Base-by-base conservation (phyloP, 2,329 filamentous ascomycete genomes). In the Claviceps sorghi region DNA sequence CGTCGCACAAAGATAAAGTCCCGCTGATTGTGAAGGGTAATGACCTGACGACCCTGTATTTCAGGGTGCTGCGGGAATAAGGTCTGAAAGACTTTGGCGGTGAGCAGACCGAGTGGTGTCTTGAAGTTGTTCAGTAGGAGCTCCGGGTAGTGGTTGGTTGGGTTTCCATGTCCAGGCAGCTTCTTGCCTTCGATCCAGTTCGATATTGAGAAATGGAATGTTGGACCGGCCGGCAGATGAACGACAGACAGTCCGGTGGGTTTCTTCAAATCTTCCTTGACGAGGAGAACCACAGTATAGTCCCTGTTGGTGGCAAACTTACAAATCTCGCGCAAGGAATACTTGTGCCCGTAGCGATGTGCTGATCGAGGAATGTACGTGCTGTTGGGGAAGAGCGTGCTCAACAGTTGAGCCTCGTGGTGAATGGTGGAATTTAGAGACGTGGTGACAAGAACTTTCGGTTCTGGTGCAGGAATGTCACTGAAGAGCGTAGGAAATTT, bases 1-100 rank as follows among this genome's bases (percentile, higher is more conserved):
- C 90, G 76, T 5, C 93, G 78, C 50, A 97, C 77, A 66, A 98
- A 98, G 60, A 97, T 93, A 67, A 91, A 97, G 68, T 97, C 91
- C 57, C 91, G 84, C 72, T 95, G 90, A 61, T 96, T 96, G 68
- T 96, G 89, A 50, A 96, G 70, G 1, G 91, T 96, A 9, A 96
- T 82, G 1, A 96, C 90, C 63, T 96, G 90, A 26, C 91, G 76
- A 4, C 91, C 91, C 58, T 85, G 77, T 6, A 97, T 73, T 61
- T 97, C 88, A 0, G 93, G 91, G 44, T 81, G 79, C 0, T 83
- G 79, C 0, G 91, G 93, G 68, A 71, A 71, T 47, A 72, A 57
- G 11, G 65, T 68, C 58, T 66, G 63, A 72, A 98, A 93, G 1
- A 96, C 73, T 61, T 88, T 83, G 9, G 90, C 91, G 0, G 90